A percentile compares a stretch with the other conserved stretches of the same genome.
Evolutionary conservation across 805 yeast genomes (phyloP).

Genomic region (Clavispora phyllophila): DNA sequence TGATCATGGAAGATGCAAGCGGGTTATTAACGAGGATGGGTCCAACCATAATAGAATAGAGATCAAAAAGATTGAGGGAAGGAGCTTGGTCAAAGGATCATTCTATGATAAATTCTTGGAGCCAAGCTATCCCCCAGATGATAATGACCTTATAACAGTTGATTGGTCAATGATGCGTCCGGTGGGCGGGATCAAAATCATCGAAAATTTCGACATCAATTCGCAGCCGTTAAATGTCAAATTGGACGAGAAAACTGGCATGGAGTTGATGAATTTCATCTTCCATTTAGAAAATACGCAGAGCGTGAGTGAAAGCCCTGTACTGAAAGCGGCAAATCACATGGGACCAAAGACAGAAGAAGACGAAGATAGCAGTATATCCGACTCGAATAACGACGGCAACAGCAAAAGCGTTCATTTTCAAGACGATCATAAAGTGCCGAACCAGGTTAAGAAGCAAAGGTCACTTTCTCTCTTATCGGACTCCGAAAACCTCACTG

Average conservation of each 20-base stretch:
- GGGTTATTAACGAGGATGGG: conserved; percentile 36
- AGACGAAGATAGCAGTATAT: neutral
- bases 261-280: conserved; percentile 32
- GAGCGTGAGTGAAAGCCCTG: conserved; percentile 10
- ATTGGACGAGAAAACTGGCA: conserved; percentile 37
- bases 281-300: conserved; percentile 20
- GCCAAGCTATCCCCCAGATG: conserved; percentile 15
- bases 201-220: conserved; percentile 34
- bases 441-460: neutral
- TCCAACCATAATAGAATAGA: conserved; percentile 35
- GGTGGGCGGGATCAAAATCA: conserved; percentile 38
- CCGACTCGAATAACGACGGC: neutral
- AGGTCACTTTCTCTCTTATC: conserved; percentile 3
- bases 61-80: conserved; percentile 34
- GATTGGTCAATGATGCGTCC: conserved; percentile 40
- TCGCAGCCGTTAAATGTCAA: conserved; percentile 35
- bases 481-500: conserved; percentile 1
- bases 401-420: conserved; percentile 7
- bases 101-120: conserved; percentile 29
- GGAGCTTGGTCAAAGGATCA: conserved; percentile 29
- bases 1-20: conserved; percentile 28
- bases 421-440: neutral
- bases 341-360: neutral
- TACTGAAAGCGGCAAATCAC: conserved; percentile 6
- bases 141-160: conserved; percentile 23